Percentiles rank a stretch among this genome's conserved stretches.
Conservation (phyloP, 129 eudicot species). For the Silybum marianum region DNA sequence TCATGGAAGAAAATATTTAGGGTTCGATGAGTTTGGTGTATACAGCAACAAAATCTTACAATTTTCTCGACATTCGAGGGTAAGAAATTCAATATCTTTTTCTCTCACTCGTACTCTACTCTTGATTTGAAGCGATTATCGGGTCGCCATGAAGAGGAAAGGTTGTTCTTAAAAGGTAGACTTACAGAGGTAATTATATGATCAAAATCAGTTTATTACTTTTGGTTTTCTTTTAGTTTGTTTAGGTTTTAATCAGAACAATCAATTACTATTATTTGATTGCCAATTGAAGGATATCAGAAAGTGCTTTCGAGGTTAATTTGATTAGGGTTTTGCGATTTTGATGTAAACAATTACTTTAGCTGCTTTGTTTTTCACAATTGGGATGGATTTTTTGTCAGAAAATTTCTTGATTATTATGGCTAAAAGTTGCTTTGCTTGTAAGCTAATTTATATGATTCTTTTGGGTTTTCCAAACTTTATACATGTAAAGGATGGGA, state of each 20-base stretch:
- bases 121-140: slow-evolving; percentile 12
- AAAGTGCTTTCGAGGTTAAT: not conserved
- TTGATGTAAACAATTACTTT: not conserved
- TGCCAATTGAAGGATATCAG: not conserved
- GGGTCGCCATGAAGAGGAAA: slow-evolving; percentile 62
- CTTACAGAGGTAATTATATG: slow-evolving; percentile 34
- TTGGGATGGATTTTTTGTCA: not conserved
- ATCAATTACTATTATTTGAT: not conserved
- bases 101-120: not conserved
- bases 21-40: too few relatives aligned
- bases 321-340: not conserved
- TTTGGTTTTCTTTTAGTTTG: too few relatives aligned
- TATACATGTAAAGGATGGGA: not conserved
- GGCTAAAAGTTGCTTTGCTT: not conserved
- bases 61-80: too few relatives aligned
- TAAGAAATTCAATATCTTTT: too few relatives aligned
- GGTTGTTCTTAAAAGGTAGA: slow-evolving; percentile 56
- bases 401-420: not conserved
- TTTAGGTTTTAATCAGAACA: not conserved
- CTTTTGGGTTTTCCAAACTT: not conserved
- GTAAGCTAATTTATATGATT: not conserved
- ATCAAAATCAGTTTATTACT: not conserved
- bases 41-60: too few relatives aligned
- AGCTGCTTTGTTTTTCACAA: not conserved
- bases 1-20: too few relatives aligned